phyloP scores from a whole-genome alignment of 768 basidiomycete genomes.

The Rhizopogon vulgaris region DNA sequence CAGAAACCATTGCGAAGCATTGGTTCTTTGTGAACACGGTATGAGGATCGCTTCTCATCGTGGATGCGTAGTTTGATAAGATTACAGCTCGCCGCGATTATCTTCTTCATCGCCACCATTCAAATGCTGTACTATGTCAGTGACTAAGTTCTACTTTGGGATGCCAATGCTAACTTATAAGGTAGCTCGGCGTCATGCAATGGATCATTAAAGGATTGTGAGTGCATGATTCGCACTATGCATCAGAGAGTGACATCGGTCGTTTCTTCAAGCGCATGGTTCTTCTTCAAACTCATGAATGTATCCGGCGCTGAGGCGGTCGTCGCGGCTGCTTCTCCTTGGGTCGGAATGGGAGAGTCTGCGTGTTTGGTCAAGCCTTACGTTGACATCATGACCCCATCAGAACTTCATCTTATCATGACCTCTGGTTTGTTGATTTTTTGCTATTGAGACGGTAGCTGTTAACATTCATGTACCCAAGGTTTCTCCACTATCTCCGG shows the following conservation, averaged over 20 bases:
- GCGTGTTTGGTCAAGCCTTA: constrained; percentile 83
- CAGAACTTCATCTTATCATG: constrained; percentile 84
- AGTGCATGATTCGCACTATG: constrained; percentile 17
- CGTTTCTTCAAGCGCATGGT: constrained; percentile 58
- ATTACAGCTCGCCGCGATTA: constrained; percentile 62
- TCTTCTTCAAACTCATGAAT: constrained; percentile 89
- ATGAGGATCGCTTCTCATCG: constrained; percentile 11
- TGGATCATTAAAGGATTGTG: constrained; percentile 87
- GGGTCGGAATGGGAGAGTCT: constrained; percentile 87
- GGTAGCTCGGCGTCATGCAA: constrained; percentile 78
- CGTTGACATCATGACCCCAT: constrained; percentile 78
- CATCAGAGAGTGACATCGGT: background rate
- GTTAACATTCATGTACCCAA: constrained; percentile 9
- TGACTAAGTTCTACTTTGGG: background rate
- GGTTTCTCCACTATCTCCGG: constrained; percentile 91
- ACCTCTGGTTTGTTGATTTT: constrained; percentile 55
- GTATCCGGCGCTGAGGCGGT: constrained; percentile 94
- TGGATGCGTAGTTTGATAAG: background rate
- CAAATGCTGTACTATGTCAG: constrained; percentile 79
- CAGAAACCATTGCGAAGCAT: constrained; percentile 53
- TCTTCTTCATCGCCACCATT: constrained; percentile 92
- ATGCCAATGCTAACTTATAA: background rate
- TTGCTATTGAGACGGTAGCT: background rate
- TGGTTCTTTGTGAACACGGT: constrained; percentile 87
- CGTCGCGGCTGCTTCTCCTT: constrained; percentile 89